Base-by-base conservation (phyloP, 805 yeast species). In the Ogataea nonfermentans region DNA sequence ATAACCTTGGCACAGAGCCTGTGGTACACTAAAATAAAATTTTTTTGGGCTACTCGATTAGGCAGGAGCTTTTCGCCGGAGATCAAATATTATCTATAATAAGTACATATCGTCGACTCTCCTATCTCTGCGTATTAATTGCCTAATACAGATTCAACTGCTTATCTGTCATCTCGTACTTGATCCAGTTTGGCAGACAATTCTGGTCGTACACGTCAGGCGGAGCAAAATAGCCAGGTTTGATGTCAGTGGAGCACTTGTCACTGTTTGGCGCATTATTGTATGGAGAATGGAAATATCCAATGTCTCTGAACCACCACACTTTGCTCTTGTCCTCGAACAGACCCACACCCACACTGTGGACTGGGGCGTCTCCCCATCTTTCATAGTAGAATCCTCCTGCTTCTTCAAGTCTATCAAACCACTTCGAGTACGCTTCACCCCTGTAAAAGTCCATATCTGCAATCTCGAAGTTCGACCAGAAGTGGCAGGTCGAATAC, bases 381-480 rank as follows among this genome's bases (percentile, higher is more conserved):
- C 78, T 73, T 70, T 58, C 88, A 64, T 88, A 88, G 68, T 84
- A 88, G 57, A 89, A 82, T 3, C 95, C 95, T 44, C 95, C 90
- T 1, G 80, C 67, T 30, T 66, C 62, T 57, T 87, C 93, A 46
- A 86, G 70, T 53, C 74, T 67, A 20, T 81, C 79, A 48, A 86
- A 84, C 61, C 79, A 85, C 32, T 71, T 74, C 23, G 68, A 61
- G 62, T 88, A 88, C 11, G 81, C 82, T 37, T 81, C 76, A 17
- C 79, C 66, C 55, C 90, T 68, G 79, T 86, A 88, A 56, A 88
- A 78, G 38, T 78, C 73, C 64, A 89, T 71, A 43, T 74, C 73
- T 9, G 82, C 96, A 48, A 88, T 76, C 62, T 88, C 96, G 57
- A 89, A 85, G 65, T 81, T 82, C 29, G 90, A 76, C 90, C 95